Percentiles rank a stretch among this genome's conserved stretches.
These are phyloP conservation scores for Urochloa ruziziensis DNA, from an alignment of 176 grass and related monocot genomes.

Conservation along the genomic window DNA sequence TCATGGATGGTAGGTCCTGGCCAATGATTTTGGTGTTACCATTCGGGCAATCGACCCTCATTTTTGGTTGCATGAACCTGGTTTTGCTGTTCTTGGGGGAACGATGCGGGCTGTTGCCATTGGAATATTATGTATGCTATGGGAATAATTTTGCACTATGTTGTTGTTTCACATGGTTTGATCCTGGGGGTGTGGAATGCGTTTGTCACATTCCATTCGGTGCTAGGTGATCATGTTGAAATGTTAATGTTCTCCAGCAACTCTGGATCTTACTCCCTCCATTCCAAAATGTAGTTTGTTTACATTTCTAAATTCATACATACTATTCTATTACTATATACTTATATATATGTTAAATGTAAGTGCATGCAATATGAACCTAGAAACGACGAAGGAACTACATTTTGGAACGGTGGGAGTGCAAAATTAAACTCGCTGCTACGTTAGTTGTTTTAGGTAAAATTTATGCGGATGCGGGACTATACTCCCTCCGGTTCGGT, in stretches of 20 bases:
- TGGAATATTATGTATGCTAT: neutral
- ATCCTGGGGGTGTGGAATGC: neutral
- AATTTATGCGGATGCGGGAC: no score
- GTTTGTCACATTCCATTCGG: neutral
- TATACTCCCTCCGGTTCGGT: no score
- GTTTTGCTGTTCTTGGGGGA: neutral
- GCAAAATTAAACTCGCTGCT: neutral
- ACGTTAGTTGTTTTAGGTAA: no score
- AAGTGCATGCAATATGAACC: no score
- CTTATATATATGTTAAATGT: no score
- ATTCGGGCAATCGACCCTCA: constrained; percentile 2
- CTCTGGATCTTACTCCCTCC: neutral
- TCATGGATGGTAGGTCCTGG: neutral
- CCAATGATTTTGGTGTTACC: constrained; percentile 18
- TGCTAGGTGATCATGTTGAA: no score
- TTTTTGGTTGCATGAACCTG: constrained; percentile 25
- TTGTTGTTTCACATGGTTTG: neutral
- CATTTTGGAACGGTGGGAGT: no score
- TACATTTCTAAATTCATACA: no score
- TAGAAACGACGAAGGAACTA: no score
- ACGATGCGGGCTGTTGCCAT: neutral
- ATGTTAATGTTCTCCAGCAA: no score
- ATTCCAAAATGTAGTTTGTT: no score
- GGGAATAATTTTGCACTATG: neutral
- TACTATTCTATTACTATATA: no score